These are phyloP conservation scores for Eremochloa ophiuroides DNA, from an alignment of 176 grass and related monocot species.

Conservation along the genomic window DNA sequence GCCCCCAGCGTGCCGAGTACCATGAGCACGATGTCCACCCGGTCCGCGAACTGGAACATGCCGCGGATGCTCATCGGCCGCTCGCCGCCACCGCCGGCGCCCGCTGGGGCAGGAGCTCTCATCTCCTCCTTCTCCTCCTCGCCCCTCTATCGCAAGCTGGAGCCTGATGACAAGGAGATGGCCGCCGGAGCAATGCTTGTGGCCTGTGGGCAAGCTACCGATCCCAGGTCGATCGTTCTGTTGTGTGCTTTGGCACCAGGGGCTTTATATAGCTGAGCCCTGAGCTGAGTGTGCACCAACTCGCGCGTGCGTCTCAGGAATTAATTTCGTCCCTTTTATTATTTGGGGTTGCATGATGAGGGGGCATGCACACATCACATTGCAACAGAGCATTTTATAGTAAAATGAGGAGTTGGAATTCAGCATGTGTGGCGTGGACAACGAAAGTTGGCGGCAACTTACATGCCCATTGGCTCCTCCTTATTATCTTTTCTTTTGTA, in stretches of 20 bases:
- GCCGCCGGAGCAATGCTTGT: not conserved
- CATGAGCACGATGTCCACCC: conserved; percentile 71
- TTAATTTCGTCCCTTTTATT: not conserved
- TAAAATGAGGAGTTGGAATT: conserved; percentile 4
- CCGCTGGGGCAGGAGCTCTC: conserved; percentile 19
- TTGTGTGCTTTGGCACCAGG: not conserved
- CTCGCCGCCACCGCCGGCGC: conserved; percentile 5
- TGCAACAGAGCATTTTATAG: conserved; percentile 17
- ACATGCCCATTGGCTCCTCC: not conserved
- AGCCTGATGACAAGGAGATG: not conserved
- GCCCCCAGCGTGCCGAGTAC: conserved; percentile 70
- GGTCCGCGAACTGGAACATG: conserved; percentile 75
- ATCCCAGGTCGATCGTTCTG: not conserved
- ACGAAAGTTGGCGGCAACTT: not conserved
- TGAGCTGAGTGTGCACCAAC: not conserved
- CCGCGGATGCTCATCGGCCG: conserved; percentile 51
- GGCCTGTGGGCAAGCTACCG: not conserved
- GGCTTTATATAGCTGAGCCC: conserved; percentile 39
- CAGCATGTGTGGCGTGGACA: not conserved
- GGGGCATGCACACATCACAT: not conserved
- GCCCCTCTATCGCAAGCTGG: not conserved
- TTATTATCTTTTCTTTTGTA: not conserved
- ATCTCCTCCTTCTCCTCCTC: not conserved
- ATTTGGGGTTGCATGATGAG: conserved; percentile 11
- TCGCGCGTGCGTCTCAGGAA: not conserved